A percentile compares a stretch with the other conserved stretches of the same genome.
Conservation (phyloP, 768 basidiomycete genomes). For the Russula lepida region DNA sequence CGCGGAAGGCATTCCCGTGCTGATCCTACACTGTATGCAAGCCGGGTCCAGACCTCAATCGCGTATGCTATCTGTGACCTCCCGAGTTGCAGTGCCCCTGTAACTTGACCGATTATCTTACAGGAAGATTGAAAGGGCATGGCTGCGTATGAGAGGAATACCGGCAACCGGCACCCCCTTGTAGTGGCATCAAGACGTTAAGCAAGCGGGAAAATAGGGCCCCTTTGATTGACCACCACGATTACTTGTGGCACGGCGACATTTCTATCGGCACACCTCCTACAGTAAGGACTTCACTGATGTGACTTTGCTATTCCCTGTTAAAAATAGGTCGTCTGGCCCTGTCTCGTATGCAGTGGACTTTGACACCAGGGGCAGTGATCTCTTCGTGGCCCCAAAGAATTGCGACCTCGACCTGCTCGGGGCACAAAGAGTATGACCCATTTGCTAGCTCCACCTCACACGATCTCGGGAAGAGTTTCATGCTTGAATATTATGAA, state of each 20-base stretch:
- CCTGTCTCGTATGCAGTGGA: constrained; percentile 26
- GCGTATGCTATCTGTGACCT: background rate
- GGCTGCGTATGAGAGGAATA: background rate
- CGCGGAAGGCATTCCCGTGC: background rate
- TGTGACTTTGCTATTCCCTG: background rate
- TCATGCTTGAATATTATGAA: constrained; percentile 32
- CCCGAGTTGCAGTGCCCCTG: too few relatives aligned
- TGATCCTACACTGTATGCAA: background rate
- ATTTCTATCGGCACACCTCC: constrained; percentile 13
- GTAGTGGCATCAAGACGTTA: background rate
- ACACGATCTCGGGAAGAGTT: constrained; percentile 22
- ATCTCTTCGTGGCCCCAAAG: constrained; percentile 30
- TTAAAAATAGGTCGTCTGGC: constrained; percentile 29
- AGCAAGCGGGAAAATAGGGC: background rate
- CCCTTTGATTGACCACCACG: background rate
- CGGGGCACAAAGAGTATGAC: constrained; percentile 1
- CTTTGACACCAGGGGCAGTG: constrained; percentile 32
- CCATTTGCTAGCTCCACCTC: constrained; percentile 18
- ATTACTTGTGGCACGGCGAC: constrained; percentile 3
- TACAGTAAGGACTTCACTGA: background rate
- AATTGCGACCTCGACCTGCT: constrained; percentile 28
- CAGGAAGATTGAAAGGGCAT: constrained; percentile 10
- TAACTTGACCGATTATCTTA: background rate
- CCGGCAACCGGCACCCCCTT: background rate
- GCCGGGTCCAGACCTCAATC: background rate